Base-by-base conservation (phyloP, 768 basidiomycete species). In the Boletus reticuloceps region DNA sequence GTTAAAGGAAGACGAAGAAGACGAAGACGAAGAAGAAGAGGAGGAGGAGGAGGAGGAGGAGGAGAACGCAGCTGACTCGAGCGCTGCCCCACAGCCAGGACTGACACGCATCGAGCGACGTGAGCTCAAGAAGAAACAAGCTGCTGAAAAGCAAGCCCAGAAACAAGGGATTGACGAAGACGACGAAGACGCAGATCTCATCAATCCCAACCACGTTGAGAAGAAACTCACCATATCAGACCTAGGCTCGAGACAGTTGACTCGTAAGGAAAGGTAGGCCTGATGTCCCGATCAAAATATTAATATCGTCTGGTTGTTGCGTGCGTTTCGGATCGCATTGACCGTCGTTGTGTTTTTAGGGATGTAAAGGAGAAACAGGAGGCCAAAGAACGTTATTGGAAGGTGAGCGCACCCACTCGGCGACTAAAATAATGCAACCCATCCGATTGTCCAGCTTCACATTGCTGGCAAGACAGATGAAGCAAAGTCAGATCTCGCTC, bases 331-430 rank as follows among this genome's bases (percentile, higher is more conserved):
- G 34, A 54, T 20, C n/a, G 1, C 6, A 27, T 46, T 54, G 16
- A 54, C 31, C 11, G 14, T 36, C 19, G 29, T 39, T 10, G 20
- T 32, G 14, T 27, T 1, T 52, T 31, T 58, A 94, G 94, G 60
- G 95, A 97, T 67, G 86, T 85, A 66, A 94, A 94, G 68, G 93
- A 95, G 72, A 94, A 94, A 76, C 81, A 89, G 64, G 93, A 94
- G 1, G 91, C 93, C 2, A 83, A 91, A 67, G 91, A 93, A 27
- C 77, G 81, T 25, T 96, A 96, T 70, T 86, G 86, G 86, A 92
- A 95, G 82, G 88, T 90, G 27, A 1, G 76, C 58, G 14, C 12
- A 13, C 13, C 25, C 16, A 25, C 37, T 65, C 20, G 20, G 3
- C 2, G 13, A 50, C 16, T 54, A 49, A 32, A 39, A 51, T 17